phyloP scores from a whole-genome alignment of 306 rosid genomes.

The Ceratonia siliqua region DNA sequence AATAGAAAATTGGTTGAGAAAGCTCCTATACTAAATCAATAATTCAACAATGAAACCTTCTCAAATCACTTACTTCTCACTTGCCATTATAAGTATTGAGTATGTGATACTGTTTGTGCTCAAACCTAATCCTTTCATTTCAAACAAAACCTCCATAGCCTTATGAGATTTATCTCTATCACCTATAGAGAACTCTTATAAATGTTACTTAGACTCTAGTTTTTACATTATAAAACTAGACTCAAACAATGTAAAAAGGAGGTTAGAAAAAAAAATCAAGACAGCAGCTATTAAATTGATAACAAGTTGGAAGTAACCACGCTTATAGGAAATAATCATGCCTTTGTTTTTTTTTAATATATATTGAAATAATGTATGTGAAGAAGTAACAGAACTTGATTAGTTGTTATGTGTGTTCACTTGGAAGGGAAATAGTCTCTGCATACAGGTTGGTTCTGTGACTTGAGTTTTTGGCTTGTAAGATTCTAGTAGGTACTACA shows the following conservation, averaged over 20 bases:
- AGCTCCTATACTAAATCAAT: conserved; percentile 27
- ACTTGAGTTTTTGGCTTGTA: no score
- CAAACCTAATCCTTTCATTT: conserved; percentile 80
- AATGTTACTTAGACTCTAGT: conserved; percentile 24
- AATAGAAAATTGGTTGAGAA: conserved; percentile 31
- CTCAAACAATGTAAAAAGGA: conserved; percentile 17
- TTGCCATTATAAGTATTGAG: conserved; percentile 79
- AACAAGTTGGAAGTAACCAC: background rate
- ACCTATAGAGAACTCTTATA: conserved; percentile 57
- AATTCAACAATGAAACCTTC: conserved; percentile 16
- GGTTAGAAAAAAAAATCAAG: background rate
- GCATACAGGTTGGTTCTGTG: no score
- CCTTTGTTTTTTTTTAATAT: no score
- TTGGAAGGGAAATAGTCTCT: no score
- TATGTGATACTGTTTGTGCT: conserved; percentile 82
- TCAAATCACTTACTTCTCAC: conserved; percentile 69
- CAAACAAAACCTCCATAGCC: conserved; percentile 79
- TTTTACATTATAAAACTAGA: conserved; percentile 30
- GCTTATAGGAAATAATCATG: no score
- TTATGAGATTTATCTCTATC: conserved; percentile 80
- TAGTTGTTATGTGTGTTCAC: no score
- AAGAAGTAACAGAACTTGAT: no score
- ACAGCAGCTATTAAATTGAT: conserved; percentile 21
- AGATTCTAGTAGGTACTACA: no score
- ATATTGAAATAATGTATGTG: no score